Evolutionary conservation across 352 stramenopile species (phyloP), one percentile per base, ranked within the genome.

Genomic region (Globisporangium echinulatum): DNA sequence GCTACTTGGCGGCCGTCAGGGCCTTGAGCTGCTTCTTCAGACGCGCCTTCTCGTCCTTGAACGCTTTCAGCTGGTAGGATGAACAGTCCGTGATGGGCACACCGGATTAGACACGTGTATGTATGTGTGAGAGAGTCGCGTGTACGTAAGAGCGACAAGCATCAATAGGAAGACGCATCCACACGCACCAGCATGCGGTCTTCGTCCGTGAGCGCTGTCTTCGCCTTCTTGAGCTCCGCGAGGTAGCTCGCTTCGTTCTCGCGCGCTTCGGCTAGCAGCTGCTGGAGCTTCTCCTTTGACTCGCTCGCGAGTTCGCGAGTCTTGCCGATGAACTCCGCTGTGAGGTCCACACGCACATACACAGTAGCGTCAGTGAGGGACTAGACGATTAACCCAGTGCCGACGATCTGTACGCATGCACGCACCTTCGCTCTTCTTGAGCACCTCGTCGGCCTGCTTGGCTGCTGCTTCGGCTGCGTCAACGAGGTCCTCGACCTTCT

Each of bases 1-100:
- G 14, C 38, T 36, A 88, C 66, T 88, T 88, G 63, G 57, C 79
- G 49, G 66, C 76, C 62, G 86, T 78, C 59, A 92, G 49, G 43
- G 87, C 79, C 67, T 90, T 89, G 59, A 94, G 79, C 66, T 94
- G 75, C 65, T 91, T 87, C 63, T 94, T 91, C 62, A 93, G 62
- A 67, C 83, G 74, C 19, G 82, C 72, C 60, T 94, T 94, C 61
- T 94, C 85, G 59, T 91, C 79, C 61, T 92, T 92, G 68, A 87
- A 93, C 40, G 82, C 83, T 75, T 92, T 75, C 44, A 89, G 47
- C 84, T 93, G 61, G 25, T 33, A 33, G 11, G 43, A 25, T 15
- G 37, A n/a, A 15, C 44, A 33, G 25, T 33, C 25, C 25, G 25
- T 33, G 25, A 33, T 33, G 25, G 25, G 3, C 25, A 33, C 25